These are phyloP conservation scores for Calonectria pteridis DNA, from an alignment of 2,329 filamentous ascomycete genomes.

Conservation along the genomic window DNA sequence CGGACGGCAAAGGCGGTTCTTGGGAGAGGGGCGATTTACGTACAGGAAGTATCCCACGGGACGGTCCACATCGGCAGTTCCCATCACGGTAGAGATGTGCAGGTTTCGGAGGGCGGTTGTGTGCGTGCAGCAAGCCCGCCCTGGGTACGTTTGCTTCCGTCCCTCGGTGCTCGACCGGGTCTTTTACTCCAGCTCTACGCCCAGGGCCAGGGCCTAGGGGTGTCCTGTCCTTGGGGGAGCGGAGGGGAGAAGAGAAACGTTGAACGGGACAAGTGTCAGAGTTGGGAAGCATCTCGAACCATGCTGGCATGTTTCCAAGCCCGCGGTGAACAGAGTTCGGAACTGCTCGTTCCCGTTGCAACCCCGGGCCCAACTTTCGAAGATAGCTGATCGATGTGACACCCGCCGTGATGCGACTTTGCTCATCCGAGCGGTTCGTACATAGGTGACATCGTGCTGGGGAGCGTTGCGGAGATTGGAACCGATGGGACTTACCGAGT, in stretches of 20 bases:
- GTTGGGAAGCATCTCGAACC: background rate
- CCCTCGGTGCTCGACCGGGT: background rate
- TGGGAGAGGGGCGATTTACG: constrained; percentile 24
- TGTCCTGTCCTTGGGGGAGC: too few species aligned
- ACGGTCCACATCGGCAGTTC: constrained; percentile 26
- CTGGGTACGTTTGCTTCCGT: background rate
- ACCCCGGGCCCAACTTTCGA: background rate
- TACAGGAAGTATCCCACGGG: constrained; percentile 22
- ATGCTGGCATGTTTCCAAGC: background rate
- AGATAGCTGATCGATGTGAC: background rate
- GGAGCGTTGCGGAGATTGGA: constrained; percentile 5
- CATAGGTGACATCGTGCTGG: constrained; percentile 12
- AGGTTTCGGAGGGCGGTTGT: background rate
- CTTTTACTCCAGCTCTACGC: background rate
- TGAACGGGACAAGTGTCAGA: constrained; percentile 1
- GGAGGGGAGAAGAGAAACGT: background rate
- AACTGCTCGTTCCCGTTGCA: constrained; percentile 1
- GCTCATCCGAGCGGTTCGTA: constrained; percentile 18
- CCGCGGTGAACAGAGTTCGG: background rate
- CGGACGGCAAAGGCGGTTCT: constrained; percentile 14
- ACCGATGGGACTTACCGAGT: constrained; percentile 12
- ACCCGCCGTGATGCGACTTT: constrained; percentile 15
- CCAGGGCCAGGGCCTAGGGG: too few species aligned
- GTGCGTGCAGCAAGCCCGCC: background rate
- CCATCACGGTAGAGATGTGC: constrained; percentile 13